Conservation (phyloP, 345 rosid species). For the Lumnitzera littorea region DNA sequence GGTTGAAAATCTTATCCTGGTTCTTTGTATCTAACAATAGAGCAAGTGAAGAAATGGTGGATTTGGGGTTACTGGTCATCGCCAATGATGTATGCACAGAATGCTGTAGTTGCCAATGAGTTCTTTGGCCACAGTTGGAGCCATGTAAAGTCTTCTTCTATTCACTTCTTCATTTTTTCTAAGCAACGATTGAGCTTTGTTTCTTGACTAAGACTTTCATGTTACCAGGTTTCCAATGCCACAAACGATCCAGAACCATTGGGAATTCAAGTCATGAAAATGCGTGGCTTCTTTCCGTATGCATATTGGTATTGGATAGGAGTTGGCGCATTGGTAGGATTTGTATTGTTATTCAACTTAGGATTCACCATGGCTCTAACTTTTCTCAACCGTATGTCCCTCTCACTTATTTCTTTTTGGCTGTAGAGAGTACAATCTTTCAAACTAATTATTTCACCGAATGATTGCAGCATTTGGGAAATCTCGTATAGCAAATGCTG, state of each 20-base stretch:
- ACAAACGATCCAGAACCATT: slow-evolving; percentile 18
- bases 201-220: no score
- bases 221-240: not conserved
- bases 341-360: slow-evolving; percentile 28
- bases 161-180: not conserved
- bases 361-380: slow-evolving; percentile 27
- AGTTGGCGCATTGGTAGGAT: slow-evolving; percentile 30
- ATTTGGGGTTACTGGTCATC: slow-evolving; percentile 56
- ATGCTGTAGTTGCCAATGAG: slow-evolving; percentile 41
- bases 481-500: slow-evolving; percentile 33
- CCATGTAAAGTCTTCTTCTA: slow-evolving; percentile 18
- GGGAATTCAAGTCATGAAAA: slow-evolving; percentile 34
- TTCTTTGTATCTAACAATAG: slow-evolving; percentile 16
- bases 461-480: slow-evolving; percentile 51
- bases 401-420: slow-evolving; percentile 5
- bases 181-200: no score
- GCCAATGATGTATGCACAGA: slow-evolving; percentile 62
- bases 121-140: slow-evolving; percentile 47
- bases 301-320: slow-evolving; percentile 52
- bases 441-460: not conserved
- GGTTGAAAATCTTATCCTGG: no score
- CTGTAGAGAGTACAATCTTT: not conserved
- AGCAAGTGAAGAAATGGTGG: slow-evolving; percentile 51
- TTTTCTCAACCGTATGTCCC: slow-evolving; percentile 31
- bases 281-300: slow-evolving; percentile 30